These are phyloP conservation scores for Cetradonia linearis DNA, from an alignment of 495 filamentous ascomycete species.

Conservation along the genomic window DNA sequence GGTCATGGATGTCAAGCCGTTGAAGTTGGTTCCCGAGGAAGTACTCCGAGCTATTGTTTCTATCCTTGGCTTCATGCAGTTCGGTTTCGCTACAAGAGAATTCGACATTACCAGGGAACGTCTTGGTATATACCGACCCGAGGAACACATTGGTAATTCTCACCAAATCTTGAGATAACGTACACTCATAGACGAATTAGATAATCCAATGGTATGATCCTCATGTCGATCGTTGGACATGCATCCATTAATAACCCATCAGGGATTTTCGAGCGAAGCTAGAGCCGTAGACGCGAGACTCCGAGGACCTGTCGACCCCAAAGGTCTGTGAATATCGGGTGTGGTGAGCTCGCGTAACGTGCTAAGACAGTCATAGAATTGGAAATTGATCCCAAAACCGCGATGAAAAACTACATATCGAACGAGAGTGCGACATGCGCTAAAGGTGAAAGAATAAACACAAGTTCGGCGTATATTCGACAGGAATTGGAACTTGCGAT, in stretches of 20 bases:
- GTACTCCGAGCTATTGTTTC: slow-evolving; percentile 3
- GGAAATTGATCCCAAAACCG: background rate
- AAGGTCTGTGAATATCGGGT: background rate
- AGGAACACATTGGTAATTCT: slow-evolving; percentile 9
- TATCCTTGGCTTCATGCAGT: slow-evolving; percentile 3
- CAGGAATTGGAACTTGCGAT: background rate
- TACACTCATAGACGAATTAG: background rate
- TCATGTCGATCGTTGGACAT: background rate
- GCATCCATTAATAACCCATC: background rate
- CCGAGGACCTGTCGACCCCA: background rate
- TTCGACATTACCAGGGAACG: slow-evolving; percentile 7
- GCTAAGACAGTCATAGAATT: background rate
- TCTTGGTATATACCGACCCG: slow-evolving; percentile 7
- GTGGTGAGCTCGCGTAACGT: background rate
- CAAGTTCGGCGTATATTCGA: background rate
- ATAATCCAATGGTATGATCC: background rate
- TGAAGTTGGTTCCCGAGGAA: slow-evolving; percentile 30
- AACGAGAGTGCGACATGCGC: background rate
- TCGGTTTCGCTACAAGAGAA: slow-evolving; percentile 9
- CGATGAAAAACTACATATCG: background rate
- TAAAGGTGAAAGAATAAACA: background rate
- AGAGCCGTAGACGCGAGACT: background rate
- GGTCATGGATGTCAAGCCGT: slow-evolving; percentile 31
- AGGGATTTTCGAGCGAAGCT: background rate
- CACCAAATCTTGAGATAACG: background rate